Evolutionary conservation across 2,329 filamentous ascomycete species (phyloP), one percentile per base, ranked within the genome.

Genomic region (Cylindrodendrum hubeiense): DNA sequence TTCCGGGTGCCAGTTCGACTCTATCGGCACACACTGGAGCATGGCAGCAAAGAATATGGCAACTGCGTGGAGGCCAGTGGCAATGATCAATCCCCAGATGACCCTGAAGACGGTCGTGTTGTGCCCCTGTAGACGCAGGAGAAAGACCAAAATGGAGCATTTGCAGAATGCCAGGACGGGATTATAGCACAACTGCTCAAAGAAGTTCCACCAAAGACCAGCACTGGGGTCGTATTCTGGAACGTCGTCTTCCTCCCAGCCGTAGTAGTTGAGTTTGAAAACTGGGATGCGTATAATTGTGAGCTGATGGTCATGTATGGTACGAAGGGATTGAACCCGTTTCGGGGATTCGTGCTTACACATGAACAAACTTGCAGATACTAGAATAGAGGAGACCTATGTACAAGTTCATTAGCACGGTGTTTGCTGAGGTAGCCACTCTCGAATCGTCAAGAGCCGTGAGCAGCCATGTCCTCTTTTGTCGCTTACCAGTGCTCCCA

Each of bases 141-240:
- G 76, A 64, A 84, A 84, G 7, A 84, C 67, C 12, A 84, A 75
- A 26, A 83, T 75, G 2, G 83, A 84, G 12, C 78, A 77, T 66
- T 84, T 84, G 60, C 84, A 81, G 12, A 84, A 74, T 24, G 81
- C 80, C 2, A 85, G 68, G 24, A 84, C 79, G 1, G 82, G 82
- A 44, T 83, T 84, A 72, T 84, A 84, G 2, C 81, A 72, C 43
- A 83, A 71, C 24, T 83, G 78, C 30, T 79, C 78, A 12, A 79
- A 68, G 39, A 80, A 83, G 70, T 79, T 79, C 76, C 76, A 81
- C 70, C 75, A 71, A 37, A 72, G 69, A 1, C 71, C 74, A 5
- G 72, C 55, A 1, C 34, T 58, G 10, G 72, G 59, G 9, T 73
- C 50, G 10, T 67, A 65, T 5, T 73, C 62, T 1, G 71, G 74